Conservation (phyloP, 306 rosid genomes). For the Bauhinia variegata region DNA sequence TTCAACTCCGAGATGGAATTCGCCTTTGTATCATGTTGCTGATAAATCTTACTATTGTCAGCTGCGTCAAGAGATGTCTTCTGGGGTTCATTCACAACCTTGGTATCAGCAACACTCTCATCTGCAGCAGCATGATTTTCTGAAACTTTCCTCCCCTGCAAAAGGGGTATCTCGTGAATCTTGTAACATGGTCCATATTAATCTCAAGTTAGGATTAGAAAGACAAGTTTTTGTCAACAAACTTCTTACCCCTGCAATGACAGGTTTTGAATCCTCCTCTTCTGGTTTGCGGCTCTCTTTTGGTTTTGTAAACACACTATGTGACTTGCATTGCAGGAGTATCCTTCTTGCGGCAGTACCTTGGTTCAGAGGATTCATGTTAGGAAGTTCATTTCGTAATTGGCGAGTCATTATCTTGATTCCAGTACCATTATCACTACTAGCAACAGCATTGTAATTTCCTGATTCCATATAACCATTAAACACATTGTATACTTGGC, state of each 20-base stretch:
- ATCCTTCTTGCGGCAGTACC: slow-evolving; percentile 70
- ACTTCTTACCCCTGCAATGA: slow-evolving; percentile 53
- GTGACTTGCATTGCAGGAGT: no score
- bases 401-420: slow-evolving; percentile 48
- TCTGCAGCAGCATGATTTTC: slow-evolving; percentile 42
- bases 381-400: slow-evolving; percentile 28
- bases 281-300: no score
- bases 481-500: slow-evolving; percentile 28
- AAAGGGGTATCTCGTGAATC: slow-evolving; percentile 35
- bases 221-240: slow-evolving; percentile 26
- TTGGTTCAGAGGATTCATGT: slow-evolving; percentile 28
- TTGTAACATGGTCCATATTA: slow-evolving; percentile 28
- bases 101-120: slow-evolving; percentile 20
- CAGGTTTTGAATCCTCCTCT: no score
- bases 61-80: slow-evolving; percentile 29
- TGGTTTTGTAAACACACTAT: no score
- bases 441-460: no score
- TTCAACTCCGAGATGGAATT: slow-evolving; percentile 26
- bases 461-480: no score
- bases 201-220: slow-evolving; percentile 12
- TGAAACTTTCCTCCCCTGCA: slow-evolving; percentile 52
- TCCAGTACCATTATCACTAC: slow-evolving; percentile 41
- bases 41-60: slow-evolving; percentile 34
- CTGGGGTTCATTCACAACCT: slow-evolving; percentile 27
- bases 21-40: slow-evolving; percentile 24